These are phyloP conservation scores for Naematelia aurantialba DNA, from an alignment of 768 basidiomycete genomes.

Conservation along the genomic window DNA sequence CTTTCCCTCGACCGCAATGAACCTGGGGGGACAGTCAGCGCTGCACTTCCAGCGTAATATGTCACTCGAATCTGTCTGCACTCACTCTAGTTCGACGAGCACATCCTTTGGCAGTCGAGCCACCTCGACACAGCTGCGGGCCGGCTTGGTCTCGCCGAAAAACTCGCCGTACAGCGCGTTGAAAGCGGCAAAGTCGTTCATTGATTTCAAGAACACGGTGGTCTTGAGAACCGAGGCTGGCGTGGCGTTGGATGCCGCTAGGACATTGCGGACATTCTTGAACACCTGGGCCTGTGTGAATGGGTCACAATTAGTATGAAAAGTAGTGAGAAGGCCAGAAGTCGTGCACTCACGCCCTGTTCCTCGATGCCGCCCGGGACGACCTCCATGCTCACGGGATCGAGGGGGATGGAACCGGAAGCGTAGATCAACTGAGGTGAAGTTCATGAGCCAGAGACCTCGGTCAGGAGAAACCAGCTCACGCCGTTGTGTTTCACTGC, in stretches of 20 bases:
- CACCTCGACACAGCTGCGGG: conserved; percentile 81
- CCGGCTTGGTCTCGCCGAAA: conserved; percentile 89
- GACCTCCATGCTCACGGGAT: conserved; percentile 67
- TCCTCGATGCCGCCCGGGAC: conserved; percentile 71
- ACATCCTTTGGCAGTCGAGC: conserved; percentile 83
- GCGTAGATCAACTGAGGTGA: conserved; percentile 63
- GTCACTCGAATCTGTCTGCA: background rate
- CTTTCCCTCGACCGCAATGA: conserved; percentile 41
- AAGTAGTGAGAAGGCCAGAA: background rate
- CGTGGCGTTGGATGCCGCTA: conserved; percentile 76
- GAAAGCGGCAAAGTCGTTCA: conserved; percentile 82
- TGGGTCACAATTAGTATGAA: background rate
- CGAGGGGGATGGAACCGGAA: conserved; percentile 82
- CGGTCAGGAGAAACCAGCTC: conserved; percentile 5
- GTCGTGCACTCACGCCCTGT: conserved; percentile 58
- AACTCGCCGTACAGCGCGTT: conserved; percentile 77
- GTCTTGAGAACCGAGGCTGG: conserved; percentile 82
- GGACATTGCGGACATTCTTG: conserved; percentile 75
- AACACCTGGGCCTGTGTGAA: conserved; percentile 63
- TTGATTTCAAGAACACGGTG: conserved; percentile 87
- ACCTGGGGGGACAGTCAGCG: conserved; percentile 14
- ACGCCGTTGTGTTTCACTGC: conserved; percentile 74
- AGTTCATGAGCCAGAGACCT: background rate
- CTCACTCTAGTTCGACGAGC: conserved; percentile 77
- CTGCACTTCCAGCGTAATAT: background rate